These are phyloP conservation scores for Dacryopinax primogenitus DNA, from an alignment of 768 basidiomycete genomes.

Conservation along the genomic window DNA sequence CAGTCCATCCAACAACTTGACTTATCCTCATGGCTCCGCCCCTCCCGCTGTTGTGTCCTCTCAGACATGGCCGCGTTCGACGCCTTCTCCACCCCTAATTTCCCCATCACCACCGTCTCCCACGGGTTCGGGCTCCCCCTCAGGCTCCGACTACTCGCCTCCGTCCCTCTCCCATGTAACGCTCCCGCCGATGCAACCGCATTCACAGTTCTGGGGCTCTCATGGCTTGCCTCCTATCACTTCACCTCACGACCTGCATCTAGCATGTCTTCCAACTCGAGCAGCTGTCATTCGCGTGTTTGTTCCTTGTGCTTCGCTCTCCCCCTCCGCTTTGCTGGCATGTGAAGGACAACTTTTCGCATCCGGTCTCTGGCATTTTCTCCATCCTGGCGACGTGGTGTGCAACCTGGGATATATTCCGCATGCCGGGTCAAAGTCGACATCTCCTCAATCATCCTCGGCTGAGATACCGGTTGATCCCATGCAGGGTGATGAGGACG, in stretches of 20 bases:
- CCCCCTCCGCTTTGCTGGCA: slow-evolving; percentile 31
- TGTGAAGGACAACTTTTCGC: slow-evolving; percentile 61
- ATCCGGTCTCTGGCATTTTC: slow-evolving; percentile 55
- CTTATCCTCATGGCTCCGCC: too few species aligned
- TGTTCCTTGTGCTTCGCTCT: slow-evolving; percentile 49
- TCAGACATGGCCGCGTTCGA: neutral
- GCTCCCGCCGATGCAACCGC: neutral
- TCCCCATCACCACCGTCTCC: neutral
- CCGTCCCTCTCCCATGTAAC: neutral
- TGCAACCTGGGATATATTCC: slow-evolving; percentile 73
- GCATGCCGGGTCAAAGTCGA: slow-evolving; percentile 18
- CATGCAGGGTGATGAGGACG: slow-evolving; percentile 15
- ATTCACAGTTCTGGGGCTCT: neutral
- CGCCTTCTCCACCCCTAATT: neutral
- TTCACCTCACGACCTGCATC: slow-evolving; percentile 47
- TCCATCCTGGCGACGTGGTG: slow-evolving; percentile 66
- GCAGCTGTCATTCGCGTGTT: slow-evolving; percentile 66
- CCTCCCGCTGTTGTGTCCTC: neutral
- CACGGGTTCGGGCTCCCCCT: neutral
- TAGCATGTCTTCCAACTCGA: slow-evolving; percentile 47
- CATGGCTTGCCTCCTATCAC: slow-evolving; percentile 11
- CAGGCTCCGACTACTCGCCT: neutral
- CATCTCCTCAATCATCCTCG: neutral
- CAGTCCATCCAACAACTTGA: neutral
- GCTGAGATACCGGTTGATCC: neutral